Conservation (phyloP, 2,329 filamentous ascomycete genomes). For the Clonostachys chloroleuca region DNA sequence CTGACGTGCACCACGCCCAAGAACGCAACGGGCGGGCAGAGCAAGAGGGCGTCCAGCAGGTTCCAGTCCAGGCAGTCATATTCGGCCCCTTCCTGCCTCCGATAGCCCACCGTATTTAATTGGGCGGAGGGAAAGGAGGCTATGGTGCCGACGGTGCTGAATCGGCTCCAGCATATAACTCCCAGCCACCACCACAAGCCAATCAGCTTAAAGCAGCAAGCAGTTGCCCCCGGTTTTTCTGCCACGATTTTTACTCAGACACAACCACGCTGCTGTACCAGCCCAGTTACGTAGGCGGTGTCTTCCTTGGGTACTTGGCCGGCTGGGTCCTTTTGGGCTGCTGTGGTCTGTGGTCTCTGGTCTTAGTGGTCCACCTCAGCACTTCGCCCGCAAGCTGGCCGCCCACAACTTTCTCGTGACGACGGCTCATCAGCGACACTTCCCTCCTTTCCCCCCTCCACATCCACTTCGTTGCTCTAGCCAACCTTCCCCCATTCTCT, state of each 20-base stretch:
- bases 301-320: too few species aligned
- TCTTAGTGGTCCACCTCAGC: background rate
- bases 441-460: conserved; percentile 20
- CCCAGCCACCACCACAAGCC: conserved; percentile 24
- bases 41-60: background rate
- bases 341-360: background rate
- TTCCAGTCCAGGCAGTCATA: background rate
- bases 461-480: conserved; percentile 10
- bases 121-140: background rate
- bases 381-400: conserved; percentile 18
- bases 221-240: conserved; percentile 10
- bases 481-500: conserved; percentile 21
- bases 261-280: background rate
- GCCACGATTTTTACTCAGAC: conserved; percentile 3
- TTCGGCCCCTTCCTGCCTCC: background rate
- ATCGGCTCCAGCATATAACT: background rate
- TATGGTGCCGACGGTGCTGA: background rate
- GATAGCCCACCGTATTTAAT: background rate
- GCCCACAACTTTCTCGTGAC: conserved; percentile 28
- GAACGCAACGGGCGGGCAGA: too few species aligned
- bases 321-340: background rate
- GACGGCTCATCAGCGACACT: conserved; percentile 24
- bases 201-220: conserved; percentile 27
- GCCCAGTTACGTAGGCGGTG: background rate
- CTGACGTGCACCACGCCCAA: too few species aligned